A percentile compares a stretch with the other conserved stretches of the same genome.
Evolutionary conservation across 305 asterid genomes (phyloP).

Genomic region (Fraxinus nigra): DNA sequence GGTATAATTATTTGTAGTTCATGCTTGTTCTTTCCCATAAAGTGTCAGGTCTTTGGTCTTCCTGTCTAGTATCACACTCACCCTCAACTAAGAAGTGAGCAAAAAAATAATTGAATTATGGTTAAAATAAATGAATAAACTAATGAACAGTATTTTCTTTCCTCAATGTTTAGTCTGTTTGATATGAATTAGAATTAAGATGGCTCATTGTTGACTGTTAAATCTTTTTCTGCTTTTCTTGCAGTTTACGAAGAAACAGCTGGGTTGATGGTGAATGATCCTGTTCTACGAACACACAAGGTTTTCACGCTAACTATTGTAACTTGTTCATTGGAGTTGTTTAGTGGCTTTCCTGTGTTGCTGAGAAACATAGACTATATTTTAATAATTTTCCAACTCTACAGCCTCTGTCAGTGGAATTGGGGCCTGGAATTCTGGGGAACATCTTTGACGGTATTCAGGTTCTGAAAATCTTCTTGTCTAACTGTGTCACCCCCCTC

Average conservation of each 20-base stretch:
- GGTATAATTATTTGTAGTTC: slow-evolving; percentile 37
- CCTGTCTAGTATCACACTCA: slow-evolving; percentile 11
- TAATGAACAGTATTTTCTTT: background rate
- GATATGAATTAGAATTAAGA: background rate
- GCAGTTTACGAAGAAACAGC: slow-evolving; percentile 97
- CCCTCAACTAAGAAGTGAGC: background rate
- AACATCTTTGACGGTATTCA: slow-evolving; percentile 93
- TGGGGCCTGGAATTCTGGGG: slow-evolving; percentile 95
- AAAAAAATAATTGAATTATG: background rate
- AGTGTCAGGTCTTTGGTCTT: background rate
- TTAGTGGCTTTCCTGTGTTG: background rate
- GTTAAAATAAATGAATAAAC: background rate
- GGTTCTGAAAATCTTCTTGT: slow-evolving; percentile 41
- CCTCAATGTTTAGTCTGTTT: background rate
- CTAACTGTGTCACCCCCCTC: background rate
- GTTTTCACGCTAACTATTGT: slow-evolving; percentile 31
- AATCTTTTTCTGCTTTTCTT: slow-evolving; percentile 18
- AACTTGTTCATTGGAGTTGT: slow-evolving; percentile 9
- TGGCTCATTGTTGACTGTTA: background rate
- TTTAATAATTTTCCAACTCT: slow-evolving; percentile 11
- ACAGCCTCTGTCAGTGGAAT: slow-evolving; percentile 91
- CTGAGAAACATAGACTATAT: background rate
- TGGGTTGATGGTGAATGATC: slow-evolving; percentile 90
- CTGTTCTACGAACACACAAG: slow-evolving; percentile 93
- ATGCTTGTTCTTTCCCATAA: background rate